A percentile compares a stretch with the other conserved stretches of the same genome.
These are phyloP conservation scores for Ceratobasidium sp. DNA, from an alignment of 1,284 basidiomycete genomes.

Conservation along the genomic window DNA sequence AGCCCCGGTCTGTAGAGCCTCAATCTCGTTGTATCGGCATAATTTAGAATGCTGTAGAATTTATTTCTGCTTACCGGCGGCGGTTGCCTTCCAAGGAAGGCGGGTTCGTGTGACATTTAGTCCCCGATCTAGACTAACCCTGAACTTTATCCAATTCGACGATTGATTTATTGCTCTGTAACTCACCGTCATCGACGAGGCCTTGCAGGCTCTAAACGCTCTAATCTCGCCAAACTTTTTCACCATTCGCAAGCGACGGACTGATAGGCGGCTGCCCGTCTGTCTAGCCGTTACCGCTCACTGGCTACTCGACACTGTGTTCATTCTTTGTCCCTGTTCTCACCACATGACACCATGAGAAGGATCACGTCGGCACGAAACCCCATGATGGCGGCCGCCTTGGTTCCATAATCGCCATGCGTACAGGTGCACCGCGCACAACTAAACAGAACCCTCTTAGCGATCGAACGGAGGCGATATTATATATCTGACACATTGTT, in stretches of 20 bases:
- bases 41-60: neutral
- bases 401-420: neutral
- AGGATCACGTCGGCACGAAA: neutral
- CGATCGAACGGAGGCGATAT: too few relatives aligned
- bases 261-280: constrained; percentile 3
- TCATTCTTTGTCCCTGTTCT: constrained; percentile 5
- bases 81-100: neutral
- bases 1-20: constrained; percentile 23
- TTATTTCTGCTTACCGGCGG: neutral
- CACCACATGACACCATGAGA: constrained; percentile 16
- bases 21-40: neutral
- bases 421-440: neutral
- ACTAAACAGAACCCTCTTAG: too few relatives aligned
- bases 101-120: constrained; percentile 19
- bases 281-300: too few relatives aligned
- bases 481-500: neutral
- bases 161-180: neutral
- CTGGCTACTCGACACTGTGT: too few relatives aligned
- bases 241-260: neutral
- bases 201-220: neutral
- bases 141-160: neutral
- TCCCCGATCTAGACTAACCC: neutral
- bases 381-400: neutral
- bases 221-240: constrained; percentile 4
- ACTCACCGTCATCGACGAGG: neutral